Conservation (phyloP, 2,329 filamentous ascomycete genomes). For the Neurospora crassa region DNA sequence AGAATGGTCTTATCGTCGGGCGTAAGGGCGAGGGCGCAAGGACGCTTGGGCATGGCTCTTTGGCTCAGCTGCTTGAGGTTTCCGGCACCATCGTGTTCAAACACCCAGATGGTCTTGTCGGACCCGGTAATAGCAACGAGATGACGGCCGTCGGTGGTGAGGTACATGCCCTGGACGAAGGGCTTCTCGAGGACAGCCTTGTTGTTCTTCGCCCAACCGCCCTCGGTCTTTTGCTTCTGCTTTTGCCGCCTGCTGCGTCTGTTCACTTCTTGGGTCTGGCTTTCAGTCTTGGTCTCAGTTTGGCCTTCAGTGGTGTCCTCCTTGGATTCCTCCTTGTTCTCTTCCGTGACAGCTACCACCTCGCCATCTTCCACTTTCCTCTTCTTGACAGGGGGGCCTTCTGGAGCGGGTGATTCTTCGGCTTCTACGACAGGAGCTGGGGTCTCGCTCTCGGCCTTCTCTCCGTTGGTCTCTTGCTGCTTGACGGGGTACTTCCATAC, state of each 20-base stretch:
- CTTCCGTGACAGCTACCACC: constrained; percentile 3
- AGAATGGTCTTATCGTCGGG: constrained; percentile 64
- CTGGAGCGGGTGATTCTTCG: constrained; percentile 17
- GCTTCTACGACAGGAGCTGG: constrained; percentile 12
- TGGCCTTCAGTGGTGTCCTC: constrained; percentile 23
- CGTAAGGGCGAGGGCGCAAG: constrained; percentile 64
- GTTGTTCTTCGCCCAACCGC: constrained; percentile 19
- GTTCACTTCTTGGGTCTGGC: constrained; percentile 13
- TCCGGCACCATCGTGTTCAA: constrained; percentile 55
- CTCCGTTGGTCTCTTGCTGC: constrained; percentile 23
- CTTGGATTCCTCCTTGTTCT: constrained; percentile 11
- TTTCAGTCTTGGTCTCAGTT: constrained; percentile 9
- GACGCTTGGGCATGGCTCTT: constrained; percentile 80
- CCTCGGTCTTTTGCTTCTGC: constrained; percentile 28
- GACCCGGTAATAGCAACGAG: constrained; percentile 75
- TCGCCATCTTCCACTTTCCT: constrained; percentile 17
- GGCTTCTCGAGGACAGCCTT: constrained; percentile 38
- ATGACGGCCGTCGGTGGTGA: constrained; percentile 55
- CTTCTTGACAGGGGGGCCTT: constrained; percentile 21
- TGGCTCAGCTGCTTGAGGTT: constrained; percentile 58
- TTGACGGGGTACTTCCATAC: constrained; percentile 47
- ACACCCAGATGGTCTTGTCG: constrained; percentile 83
- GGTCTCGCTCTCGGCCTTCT: neutral
- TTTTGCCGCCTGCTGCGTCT: constrained; percentile 17
- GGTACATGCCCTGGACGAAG: constrained; percentile 59